These are phyloP conservation scores for Fusarium sp. DNA, from an alignment of 2,329 filamentous ascomycete species.

Conservation along the genomic window DNA sequence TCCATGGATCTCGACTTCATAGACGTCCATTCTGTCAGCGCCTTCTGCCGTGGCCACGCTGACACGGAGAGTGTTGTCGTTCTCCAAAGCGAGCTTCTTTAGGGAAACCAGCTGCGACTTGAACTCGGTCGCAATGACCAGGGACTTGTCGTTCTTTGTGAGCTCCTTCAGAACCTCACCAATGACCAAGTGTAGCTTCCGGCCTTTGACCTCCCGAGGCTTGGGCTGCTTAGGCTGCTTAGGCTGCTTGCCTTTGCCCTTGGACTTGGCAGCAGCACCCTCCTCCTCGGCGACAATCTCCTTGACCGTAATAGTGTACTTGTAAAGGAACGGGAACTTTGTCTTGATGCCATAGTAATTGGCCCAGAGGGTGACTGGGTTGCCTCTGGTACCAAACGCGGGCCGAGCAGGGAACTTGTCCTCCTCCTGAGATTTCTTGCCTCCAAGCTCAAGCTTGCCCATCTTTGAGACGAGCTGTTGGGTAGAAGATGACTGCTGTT, in stretches of 20 bases:
- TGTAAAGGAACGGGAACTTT: conserved; percentile 50
- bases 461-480: conserved; percentile 49
- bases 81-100: conserved; percentile 48
- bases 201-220: conserved; percentile 50
- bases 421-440: conserved; percentile 23
- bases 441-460: conserved; percentile 46
- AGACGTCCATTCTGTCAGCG: conserved; percentile 46
- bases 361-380: conserved; percentile 57
- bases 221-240: conserved; percentile 21
- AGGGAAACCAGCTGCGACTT: conserved; percentile 58
- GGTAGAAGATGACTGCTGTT: conserved; percentile 41
- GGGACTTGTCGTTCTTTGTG: conserved; percentile 41
- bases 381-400: conserved; percentile 57
- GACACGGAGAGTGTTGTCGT: conserved; percentile 47
- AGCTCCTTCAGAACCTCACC: conserved; percentile 50
- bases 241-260: conserved; percentile 22
- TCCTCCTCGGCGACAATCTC: conserved; percentile 33
- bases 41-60: conserved; percentile 47
- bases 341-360: conserved; percentile 61
- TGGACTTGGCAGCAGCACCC: conserved; percentile 15
- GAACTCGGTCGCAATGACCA: conserved; percentile 57
- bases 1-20: conserved; percentile 54
- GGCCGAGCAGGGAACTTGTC: conserved; percentile 57
- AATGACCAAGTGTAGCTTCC: conserved; percentile 55
- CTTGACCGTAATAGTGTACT: conserved; percentile 55